phyloP scores from a whole-genome alignment of 176 grass and related monocot species.

The Zizania latifolia region DNA sequence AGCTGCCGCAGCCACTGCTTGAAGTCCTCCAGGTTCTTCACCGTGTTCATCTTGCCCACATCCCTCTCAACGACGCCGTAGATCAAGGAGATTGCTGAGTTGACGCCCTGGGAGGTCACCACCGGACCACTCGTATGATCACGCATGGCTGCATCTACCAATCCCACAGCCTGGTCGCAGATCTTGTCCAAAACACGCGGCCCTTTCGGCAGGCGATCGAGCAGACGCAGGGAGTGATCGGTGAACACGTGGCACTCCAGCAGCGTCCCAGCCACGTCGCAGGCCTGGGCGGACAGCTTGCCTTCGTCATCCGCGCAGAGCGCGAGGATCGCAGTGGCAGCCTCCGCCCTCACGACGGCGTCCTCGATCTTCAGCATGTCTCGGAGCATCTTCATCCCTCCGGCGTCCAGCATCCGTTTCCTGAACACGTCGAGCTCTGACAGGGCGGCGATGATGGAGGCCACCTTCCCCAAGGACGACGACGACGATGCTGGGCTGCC shows the following conservation, averaged over 20 bases:
- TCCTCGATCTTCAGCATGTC: conserved; percentile 33
- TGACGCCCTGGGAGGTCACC: conserved; percentile 5
- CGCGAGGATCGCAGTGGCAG: conserved; percentile 26
- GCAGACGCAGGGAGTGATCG: conserved; percentile 30
- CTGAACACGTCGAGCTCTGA: conserved; percentile 36
- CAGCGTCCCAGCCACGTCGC: conserved; percentile 19
- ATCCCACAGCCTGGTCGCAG: background rate
- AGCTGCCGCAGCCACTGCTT: conserved; percentile 22
- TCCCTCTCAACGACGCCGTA: conserved; percentile 10
- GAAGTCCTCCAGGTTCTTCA: conserved; percentile 35
- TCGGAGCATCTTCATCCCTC: conserved; percentile 34
- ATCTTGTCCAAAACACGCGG: background rate
- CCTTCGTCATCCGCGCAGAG: conserved; percentile 24
- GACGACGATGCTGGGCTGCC: conserved; percentile 1
- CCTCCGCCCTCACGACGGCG: conserved; percentile 22
- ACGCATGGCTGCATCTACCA: conserved; percentile 25
- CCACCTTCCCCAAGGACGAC: conserved; percentile 20
- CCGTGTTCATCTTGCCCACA: conserved; percentile 16
- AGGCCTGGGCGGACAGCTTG: background rate
- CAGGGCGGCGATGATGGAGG: conserved; percentile 25
- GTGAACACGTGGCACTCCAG: conserved; percentile 27
- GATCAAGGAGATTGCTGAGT: conserved; percentile 35
- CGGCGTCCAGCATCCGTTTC: conserved; percentile 15
- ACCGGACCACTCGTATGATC: background rate
- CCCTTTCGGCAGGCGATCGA: conserved; percentile 19